A percentile compares a stretch with the other conserved stretches of the same genome.
Conservation (phyloP, 108 stramenopile species). For the Cyclotella choctawhatcheeana region DNA sequence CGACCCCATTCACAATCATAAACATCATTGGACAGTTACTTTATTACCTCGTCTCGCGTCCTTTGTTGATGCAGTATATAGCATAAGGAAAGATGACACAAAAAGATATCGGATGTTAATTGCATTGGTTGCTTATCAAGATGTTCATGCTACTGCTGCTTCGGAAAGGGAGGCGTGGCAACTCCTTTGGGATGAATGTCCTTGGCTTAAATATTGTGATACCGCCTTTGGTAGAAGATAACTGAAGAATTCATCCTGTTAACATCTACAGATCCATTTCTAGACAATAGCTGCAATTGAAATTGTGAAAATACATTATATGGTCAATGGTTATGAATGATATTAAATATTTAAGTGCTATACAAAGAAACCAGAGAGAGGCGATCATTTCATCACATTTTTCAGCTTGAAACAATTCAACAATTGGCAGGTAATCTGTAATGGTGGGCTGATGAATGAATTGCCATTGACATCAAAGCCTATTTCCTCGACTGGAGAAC, state of each 20-base stretch:
- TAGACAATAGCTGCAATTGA: no score
- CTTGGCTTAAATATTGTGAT: slow-evolving; percentile 68
- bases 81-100: slow-evolving; percentile 61
- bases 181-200: slow-evolving; percentile 58
- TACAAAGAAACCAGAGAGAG: no score
- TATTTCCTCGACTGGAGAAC: background rate
- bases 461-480: background rate
- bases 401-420: no score
- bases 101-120: slow-evolving; percentile 69
- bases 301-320: no score
- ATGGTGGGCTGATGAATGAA: no score
- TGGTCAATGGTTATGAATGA: no score
- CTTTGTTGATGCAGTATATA: slow-evolving; percentile 76
- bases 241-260: background rate
- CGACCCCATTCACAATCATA: slow-evolving; percentile 65
- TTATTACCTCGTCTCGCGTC: slow-evolving; percentile 74
- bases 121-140: slow-evolving; percentile 24
- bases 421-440: no score
- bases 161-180: slow-evolving; percentile 46
- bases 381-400: no score
- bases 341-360: no score
- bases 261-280: background rate
- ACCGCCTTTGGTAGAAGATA: slow-evolving; percentile 44
- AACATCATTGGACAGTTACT: slow-evolving; percentile 57
- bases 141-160: slow-evolving; percentile 8